Base-by-base conservation (phyloP, 805 yeast genomes). In the Komagataella pseudopastoris region DNA sequence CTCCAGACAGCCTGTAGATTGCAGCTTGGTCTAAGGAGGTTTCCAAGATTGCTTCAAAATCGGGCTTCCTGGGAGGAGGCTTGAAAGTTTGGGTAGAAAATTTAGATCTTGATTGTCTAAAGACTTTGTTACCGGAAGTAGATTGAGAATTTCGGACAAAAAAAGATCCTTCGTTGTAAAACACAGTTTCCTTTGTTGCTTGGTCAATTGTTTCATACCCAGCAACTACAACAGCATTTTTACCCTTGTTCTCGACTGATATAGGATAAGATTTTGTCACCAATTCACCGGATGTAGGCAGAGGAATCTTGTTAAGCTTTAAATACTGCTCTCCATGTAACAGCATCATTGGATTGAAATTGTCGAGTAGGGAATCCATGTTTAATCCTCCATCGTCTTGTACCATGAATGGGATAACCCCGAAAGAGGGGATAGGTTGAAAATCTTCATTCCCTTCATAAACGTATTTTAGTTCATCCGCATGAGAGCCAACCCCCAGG, bases 291-390 rank as follows among this genome's bases (percentile, higher is more conserved):
- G 76, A 74, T 1, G 85, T 78, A 55, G 96, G 95, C 53, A 91
- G 74, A 53, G 95, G 93, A 72, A 77, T 81, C 65, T 82, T 78
- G 56, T 75, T 74, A 56, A 91, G 66, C 67, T 81, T 88, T 59
- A 90, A 72, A 68, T 85, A 91, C 66, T 91, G 97, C 70, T 91
- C 99, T 54, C 98, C 99, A 65, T 91, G 98, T 58, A 91, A 76
- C 62, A 91, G 75, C 68, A 84, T 75, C 80, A 88, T 83, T 54
- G 93, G 96, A 68, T 88, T 87, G 75, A 88, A 91, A 69, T 87
- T 81, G 53, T 81, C 85, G 58, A 91, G 81, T 47, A 83, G 65
- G 53, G 74, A 71, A 54, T 76, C 70, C 63, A 84, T 78, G 43
- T 85, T 75, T 51, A 80, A 64, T 53, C 77, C 77, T 52, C 80